These are phyloP conservation scores for Williopsis jadinii DNA, from an alignment of 1,139 yeast genomes.

Conservation along the genomic window DNA sequence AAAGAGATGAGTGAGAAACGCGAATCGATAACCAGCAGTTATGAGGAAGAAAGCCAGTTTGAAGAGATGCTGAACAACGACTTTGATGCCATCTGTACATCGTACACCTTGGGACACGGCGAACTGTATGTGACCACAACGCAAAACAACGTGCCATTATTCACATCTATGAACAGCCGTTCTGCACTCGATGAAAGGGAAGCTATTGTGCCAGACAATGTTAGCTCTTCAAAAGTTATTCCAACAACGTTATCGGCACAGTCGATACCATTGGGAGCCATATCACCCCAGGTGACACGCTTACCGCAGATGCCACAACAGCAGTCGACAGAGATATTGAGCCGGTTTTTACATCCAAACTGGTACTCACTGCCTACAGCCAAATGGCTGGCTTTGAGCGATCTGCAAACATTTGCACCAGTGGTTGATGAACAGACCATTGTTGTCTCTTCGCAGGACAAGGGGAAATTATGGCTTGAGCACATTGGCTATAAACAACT, in stretches of 20 bases:
- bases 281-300: conserved; percentile 22
- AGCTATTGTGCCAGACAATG: conserved; percentile 52
- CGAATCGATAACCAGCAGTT: not conserved
- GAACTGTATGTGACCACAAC: conserved; percentile 51
- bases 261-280: conserved; percentile 5
- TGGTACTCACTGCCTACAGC: conserved; percentile 81
- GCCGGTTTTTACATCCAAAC: conserved; percentile 75
- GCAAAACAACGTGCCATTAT: conserved; percentile 50
- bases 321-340: conserved; percentile 59
- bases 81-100: conserved; percentile 57
- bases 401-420: conserved; percentile 74
- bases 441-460: conserved; percentile 55
- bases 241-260: conserved; percentile 31
- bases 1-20: conserved; percentile 13
- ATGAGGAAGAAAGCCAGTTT: conserved; percentile 17
- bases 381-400: conserved; percentile 69
- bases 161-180: conserved; percentile 56
- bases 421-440: conserved; percentile 61
- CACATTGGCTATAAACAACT: conserved; percentile 56
- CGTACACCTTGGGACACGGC: conserved; percentile 52
- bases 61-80: conserved; percentile 40
- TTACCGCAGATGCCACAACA: conserved; percentile 30
- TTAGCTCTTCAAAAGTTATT: conserved; percentile 49
- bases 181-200: conserved; percentile 64
- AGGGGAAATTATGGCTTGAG: conserved; percentile 72